Evolutionary conservation across 805 yeast species (phyloP).

Genomic region (Cyberlindnera xylosilytica): DNA sequence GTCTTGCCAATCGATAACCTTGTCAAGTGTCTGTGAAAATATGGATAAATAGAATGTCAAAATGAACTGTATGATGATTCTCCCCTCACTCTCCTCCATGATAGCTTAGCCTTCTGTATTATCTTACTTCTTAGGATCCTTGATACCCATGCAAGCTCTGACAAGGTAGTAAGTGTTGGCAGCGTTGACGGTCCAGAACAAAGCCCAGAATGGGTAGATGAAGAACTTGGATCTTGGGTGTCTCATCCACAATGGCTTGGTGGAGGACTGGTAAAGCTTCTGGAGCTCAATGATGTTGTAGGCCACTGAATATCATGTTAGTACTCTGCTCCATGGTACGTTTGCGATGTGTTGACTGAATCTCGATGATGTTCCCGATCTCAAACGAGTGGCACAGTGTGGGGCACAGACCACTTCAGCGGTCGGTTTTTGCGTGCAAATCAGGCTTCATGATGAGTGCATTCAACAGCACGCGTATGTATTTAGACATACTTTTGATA

Average conservation of each 20-base stretch:
- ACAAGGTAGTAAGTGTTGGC: constrained; percentile 38
- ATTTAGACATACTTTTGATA: neutral
- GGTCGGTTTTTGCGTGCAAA: neutral
- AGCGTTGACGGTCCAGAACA: constrained; percentile 27
- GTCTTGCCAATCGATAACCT: neutral
- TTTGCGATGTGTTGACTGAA: neutral
- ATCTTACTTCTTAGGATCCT: constrained; percentile 35
- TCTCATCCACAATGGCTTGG: constrained; percentile 58
- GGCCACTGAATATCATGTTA: constrained; percentile 31
- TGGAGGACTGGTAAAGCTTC: constrained; percentile 53
- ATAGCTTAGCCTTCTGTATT: neutral
- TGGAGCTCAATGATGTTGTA: constrained; percentile 53
- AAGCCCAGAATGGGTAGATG: constrained; percentile 31
- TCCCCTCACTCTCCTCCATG: neutral
- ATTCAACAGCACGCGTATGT: too few relatives aligned
- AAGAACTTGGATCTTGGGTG: constrained; percentile 35
- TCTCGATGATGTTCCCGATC: neutral
- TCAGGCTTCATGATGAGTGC: too few relatives aligned
- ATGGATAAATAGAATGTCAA: constrained; percentile 1
- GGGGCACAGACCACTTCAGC: neutral
- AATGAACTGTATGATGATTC: neutral
- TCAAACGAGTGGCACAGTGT: neutral
- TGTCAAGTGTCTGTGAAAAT: neutral
- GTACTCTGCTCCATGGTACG: constrained; percentile 6
- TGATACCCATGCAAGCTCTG: constrained; percentile 69